A percentile compares a stretch with the other conserved stretches of the same genome.
Conservation (phyloP, 345 rosid genomes). For the Sisymbrium altissimum region DNA sequence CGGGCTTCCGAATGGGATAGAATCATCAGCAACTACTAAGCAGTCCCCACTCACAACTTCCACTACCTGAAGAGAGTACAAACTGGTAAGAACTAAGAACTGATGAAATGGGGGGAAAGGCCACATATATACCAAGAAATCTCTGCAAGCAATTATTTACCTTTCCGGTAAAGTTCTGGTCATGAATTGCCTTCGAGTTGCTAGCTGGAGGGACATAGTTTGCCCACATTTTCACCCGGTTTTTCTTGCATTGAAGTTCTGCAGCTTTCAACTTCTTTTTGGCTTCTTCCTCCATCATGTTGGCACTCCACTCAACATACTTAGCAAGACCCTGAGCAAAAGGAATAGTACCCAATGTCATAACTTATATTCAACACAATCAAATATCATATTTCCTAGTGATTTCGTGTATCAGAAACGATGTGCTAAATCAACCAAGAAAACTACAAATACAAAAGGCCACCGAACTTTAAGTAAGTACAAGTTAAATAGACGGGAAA, state of each 20-base stretch:
- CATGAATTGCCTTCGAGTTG: constrained; percentile 85
- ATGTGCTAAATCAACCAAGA: constrained; percentile 1
- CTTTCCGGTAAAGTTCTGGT: constrained; percentile 91
- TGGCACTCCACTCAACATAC: constrained; percentile 98
- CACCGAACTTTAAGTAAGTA: neutral
- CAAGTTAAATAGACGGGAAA: neutral
- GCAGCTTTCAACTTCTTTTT: constrained; percentile 69
- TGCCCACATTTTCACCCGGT: constrained; percentile 73
- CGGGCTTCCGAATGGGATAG: constrained; percentile 77
- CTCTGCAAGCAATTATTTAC: constrained; percentile 31
- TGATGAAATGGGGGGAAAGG: neutral
- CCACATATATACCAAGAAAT: neutral
- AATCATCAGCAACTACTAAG: constrained; percentile 84
- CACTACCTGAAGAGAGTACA: constrained; percentile 57
- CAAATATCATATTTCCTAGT: neutral
- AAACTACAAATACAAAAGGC: neutral
- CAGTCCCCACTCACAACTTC: constrained; percentile 99
- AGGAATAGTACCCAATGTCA: constrained; percentile 17
- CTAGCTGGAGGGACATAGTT: constrained; percentile 80
- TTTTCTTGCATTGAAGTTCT: constrained; percentile 90
- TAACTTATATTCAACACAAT: neutral
- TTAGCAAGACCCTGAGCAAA: constrained; percentile 79
- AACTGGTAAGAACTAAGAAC: neutral
- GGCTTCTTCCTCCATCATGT: constrained; percentile 94
- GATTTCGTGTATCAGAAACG: neutral